Base-by-base conservation (phyloP, 371 early-diverging fungal species). In the Choanephora cucurbitarum region DNA sequence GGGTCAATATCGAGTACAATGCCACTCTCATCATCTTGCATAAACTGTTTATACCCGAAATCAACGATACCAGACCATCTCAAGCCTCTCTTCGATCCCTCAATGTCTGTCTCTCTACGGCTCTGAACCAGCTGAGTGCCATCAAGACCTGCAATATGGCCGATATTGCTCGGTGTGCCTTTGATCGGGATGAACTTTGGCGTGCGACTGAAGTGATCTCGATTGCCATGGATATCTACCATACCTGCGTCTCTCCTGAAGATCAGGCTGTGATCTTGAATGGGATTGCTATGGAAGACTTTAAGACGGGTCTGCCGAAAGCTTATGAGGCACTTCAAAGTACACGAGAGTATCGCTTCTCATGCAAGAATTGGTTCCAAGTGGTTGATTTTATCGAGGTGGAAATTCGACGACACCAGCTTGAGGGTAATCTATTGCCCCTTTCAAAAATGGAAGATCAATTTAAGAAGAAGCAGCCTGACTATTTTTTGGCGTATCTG, bases 141-240 rank as follows among this genome's bases (percentile, higher is more conserved):
- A 57, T 69, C 50, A 69, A 69, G 21, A 68, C 69, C 5, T 62
- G 63, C 18, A 58, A 51, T 32, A 58, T 64, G 57, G 55, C 49
- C 10, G 57, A 52, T 6, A 28, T 55, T 11, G 69, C 66, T 0
- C 57, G 62, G 7, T 73, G 73, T 44, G 61, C 65, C 0, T 73
- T 73, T 57, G 73, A 73, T 55, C 69, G 69, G 5, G 70, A 73
- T 54, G 73, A 73, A 39, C 41, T 73, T 14, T 73, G 70, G 70
- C 57, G 73, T 32, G 67, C 73, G 14, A 52, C 67, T 19, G 70
- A 73, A 41, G 55, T 71, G 5, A 58, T 71, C 22, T 67, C 71
- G 17, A 34, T 71, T 24, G 64, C 71, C 19, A 60, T 64, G 64
- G 61, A 60, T 15, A 58, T 66, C 5, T 57, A 67, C n/a, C 57